phyloP scores from a whole-genome alignment of 371 early-diverging fungal species.

The Mortierella sp. region DNA sequence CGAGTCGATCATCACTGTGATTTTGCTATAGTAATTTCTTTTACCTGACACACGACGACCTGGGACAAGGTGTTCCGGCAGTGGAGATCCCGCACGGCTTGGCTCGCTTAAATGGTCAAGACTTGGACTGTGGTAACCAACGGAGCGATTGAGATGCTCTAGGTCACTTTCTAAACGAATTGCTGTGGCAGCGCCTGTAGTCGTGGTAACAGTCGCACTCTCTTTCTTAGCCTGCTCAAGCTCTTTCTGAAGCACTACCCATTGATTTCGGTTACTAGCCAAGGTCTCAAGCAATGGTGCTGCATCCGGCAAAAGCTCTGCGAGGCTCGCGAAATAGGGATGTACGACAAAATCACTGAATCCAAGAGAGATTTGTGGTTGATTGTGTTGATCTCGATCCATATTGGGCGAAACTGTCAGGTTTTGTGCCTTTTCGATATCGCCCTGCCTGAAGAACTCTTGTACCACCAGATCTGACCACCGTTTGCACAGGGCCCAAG shows the following conservation, averaged over 20 bases:
- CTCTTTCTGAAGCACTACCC: constrained; percentile 37
- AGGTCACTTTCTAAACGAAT: background rate
- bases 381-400: constrained; percentile 80
- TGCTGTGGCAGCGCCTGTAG: background rate
- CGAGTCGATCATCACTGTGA: background rate
- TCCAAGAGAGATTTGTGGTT: constrained; percentile 79
- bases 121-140: too few species aligned
- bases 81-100: constrained; percentile 5
- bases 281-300: constrained; percentile 52
- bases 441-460: constrained; percentile 91
- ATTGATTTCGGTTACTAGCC: constrained; percentile 26
- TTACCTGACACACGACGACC: constrained; percentile 44
- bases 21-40: background rate
- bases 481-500: constrained; percentile 82
- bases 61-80: constrained; percentile 16
- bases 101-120: too few species aligned
- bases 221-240: constrained; percentile 8
- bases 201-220: background rate
- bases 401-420: constrained; percentile 89
- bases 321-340: constrained; percentile 86
- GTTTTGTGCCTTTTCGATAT: constrained; percentile 75
- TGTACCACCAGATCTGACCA: constrained; percentile 89
- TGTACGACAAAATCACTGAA: constrained; percentile 88
- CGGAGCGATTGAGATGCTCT: too few species aligned
- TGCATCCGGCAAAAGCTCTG: constrained; percentile 76